Evolutionary conservation across 2,329 filamentous ascomycete species (phyloP).

Genomic region (Aspergillus uvarum): DNA sequence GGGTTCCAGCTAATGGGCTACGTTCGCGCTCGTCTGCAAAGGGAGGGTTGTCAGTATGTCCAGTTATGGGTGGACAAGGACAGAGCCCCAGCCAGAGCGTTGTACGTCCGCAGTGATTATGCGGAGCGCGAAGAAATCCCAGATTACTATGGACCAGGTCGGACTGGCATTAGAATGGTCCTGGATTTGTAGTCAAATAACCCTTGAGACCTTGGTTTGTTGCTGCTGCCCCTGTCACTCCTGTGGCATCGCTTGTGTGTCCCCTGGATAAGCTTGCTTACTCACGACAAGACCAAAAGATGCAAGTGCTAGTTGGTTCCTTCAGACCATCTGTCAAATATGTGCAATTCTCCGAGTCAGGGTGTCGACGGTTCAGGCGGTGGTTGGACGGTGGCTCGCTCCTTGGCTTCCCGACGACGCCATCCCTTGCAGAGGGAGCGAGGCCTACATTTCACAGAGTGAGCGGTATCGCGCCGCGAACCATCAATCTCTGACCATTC

Average conservation of each 20-base stretch:
- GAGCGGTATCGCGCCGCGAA: constrained; percentile 28
- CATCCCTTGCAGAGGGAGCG: constrained; percentile 35
- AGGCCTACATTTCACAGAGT: constrained; percentile 31
- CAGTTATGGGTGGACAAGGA: constrained; percentile 55
- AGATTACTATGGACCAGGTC: constrained; percentile 53
- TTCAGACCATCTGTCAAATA: constrained; percentile 15
- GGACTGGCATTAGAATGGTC: constrained; percentile 49
- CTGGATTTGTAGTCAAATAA: constrained; percentile 32
- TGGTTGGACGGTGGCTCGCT: constrained; percentile 23
- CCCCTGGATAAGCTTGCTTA: constrained; percentile 3
- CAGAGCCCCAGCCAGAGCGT: constrained; percentile 44
- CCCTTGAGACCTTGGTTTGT: constrained; percentile 16
- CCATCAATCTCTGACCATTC: constrained; percentile 30
- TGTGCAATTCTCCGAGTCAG: constrained; percentile 23
- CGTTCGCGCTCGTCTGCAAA: constrained; percentile 44
- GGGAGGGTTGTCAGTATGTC: constrained; percentile 49
- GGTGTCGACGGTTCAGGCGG: constrained; percentile 15
- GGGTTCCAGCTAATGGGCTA: constrained; percentile 47
- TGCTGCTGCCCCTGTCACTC: constrained; percentile 22
- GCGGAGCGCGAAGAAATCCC: constrained; percentile 46
- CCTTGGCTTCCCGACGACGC: constrained; percentile 23
- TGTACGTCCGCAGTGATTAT: constrained; percentile 51
- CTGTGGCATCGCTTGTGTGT: constrained; percentile 11
- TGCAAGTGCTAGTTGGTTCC: background rate
- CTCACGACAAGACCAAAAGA: background rate